Evolutionary conservation across 495 filamentous ascomycete genomes (phyloP), one percentile per base, ranked within the genome.

Genomic region (Pyronema domesticum): DNA sequence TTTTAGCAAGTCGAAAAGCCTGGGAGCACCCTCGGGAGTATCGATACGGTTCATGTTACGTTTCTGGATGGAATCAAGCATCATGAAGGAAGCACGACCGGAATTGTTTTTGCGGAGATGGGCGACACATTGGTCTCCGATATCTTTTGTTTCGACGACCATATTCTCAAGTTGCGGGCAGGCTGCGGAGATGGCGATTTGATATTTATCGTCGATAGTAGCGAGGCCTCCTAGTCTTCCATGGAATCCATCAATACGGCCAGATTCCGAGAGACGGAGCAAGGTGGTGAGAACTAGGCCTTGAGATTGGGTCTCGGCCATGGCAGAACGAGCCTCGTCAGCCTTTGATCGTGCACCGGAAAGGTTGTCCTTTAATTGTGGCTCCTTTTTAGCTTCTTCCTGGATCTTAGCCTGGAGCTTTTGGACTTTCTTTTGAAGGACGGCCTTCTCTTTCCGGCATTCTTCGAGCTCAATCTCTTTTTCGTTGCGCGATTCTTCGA

Each of bases 81-180:
- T 84, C 62, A 96, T 96, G 65, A 98, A 94, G 69, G 94, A 94
- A 33, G 88, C 91, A 64, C 93, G 78, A n/a, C 91, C 91, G 19
- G 96, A 81, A 62, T 94, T 95, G 58, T 93, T 96, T 72, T 96
- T 96, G 19, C 91, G 80, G 14, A 98, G 75, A 64, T 96, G 89
- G 60, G 96, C 89, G 61, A 98, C 94, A 66, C 93, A 96, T 62
- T 95, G 88, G 67, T 95, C 89, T 49, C 88, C 93, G 46, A 84
- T 83, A 62, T 95, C 88, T 6, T 95, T 86, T 0, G 86, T 86
- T 57, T 96, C 91, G 6, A 94, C 91, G 9, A 98, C 88, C 62
- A 98, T 83, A 59, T 95, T 95, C 61, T 96, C 85, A 14, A 98
- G 77, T 11, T 81, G 74, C 55, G 85, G 82, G 59, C 93, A 98